Evolutionary conservation across 2,329 filamentous ascomycete genomes (phyloP).

Genomic region (Aspergillus fumigatus): DNA sequence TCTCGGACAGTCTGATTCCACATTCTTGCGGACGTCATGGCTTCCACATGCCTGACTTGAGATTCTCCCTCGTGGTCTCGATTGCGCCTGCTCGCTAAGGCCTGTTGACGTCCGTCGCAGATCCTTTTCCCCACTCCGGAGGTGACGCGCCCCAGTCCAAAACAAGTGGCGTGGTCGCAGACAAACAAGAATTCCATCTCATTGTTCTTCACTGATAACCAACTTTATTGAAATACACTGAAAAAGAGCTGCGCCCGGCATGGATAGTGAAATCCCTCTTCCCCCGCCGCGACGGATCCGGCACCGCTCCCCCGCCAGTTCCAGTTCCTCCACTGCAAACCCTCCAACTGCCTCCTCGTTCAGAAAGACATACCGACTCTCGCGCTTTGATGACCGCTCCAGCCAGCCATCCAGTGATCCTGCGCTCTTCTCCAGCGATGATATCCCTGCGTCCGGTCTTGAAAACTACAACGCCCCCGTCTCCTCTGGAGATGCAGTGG

Average conservation of each 20-base stretch:
- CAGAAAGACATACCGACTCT: constrained; percentile 22
- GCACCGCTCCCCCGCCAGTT: constrained; percentile 28
- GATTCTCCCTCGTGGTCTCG: background rate
- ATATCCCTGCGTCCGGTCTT: constrained; percentile 41
- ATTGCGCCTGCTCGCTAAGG: background rate
- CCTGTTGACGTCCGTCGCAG: background rate
- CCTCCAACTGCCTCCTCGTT: constrained; percentile 13
- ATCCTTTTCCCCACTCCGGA: background rate
- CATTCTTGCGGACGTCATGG: background rate
- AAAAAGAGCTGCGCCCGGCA: constrained; percentile 10
- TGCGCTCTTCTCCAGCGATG: constrained; percentile 46
- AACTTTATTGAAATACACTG: background rate
- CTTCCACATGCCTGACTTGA: background rate
- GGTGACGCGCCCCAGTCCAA: background rate
- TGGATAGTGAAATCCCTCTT: constrained; percentile 38
- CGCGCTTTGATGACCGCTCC: constrained; percentile 33
- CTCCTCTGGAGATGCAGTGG: constrained; percentile 13
- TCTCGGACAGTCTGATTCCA: background rate
- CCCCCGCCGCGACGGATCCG: constrained; percentile 35
- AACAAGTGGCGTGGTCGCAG: background rate
- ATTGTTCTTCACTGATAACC: background rate
- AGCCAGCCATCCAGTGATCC: constrained; percentile 42
- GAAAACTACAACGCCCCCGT: constrained; percentile 39
- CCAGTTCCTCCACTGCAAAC: constrained; percentile 3
- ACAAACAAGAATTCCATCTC: background rate